Evolutionary conservation across 2,329 filamentous ascomycete genomes (phyloP).

Genomic region (Colletotrichum destructivum): DNA sequence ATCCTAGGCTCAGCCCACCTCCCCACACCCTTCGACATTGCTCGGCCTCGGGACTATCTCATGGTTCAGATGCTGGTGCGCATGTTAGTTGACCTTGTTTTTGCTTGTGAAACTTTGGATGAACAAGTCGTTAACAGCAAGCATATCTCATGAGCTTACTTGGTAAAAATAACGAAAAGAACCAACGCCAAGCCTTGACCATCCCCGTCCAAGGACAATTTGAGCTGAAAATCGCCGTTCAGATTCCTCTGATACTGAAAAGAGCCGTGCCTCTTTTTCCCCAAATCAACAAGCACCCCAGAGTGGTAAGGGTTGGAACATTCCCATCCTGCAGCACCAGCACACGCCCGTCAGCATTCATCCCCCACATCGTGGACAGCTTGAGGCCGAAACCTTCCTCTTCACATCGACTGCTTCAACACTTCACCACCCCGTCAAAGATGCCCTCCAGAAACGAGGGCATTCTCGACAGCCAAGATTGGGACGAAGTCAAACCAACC

Average conservation of each 20-base stretch:
- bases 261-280: slow-evolving; percentile 17
- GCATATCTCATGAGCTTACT: background rate
- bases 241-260: slow-evolving; percentile 18
- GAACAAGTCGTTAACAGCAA: slow-evolving; percentile 1
- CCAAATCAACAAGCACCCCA: slow-evolving; percentile 1
- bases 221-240: background rate
- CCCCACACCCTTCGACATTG: slow-evolving; percentile 15
- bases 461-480: slow-evolving; percentile 53
- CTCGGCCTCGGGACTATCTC: slow-evolving; percentile 26
- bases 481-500: slow-evolving; percentile 51
- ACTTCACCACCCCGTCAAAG: slow-evolving; percentile 31
- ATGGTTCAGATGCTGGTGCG: slow-evolving; percentile 3
- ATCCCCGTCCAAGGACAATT: background rate
- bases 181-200: slow-evolving; percentile 23
- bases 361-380: background rate
- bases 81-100: background rate
- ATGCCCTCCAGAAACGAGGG: slow-evolving; percentile 52
- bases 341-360: slow-evolving; percentile 10
- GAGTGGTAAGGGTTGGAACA: slow-evolving; percentile 2
- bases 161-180: background rate
- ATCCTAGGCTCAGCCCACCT: slow-evolving; percentile 9
- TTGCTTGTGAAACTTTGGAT: slow-evolving; percentile 36
- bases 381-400: background rate
- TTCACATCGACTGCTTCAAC: background rate
- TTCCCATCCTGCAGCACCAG: slow-evolving; percentile 12